Percentiles rank a stretch among this genome's conserved stretches.
Conservation (phyloP, 805 yeast genomes). For the Debaryomyces hansenii region DNA sequence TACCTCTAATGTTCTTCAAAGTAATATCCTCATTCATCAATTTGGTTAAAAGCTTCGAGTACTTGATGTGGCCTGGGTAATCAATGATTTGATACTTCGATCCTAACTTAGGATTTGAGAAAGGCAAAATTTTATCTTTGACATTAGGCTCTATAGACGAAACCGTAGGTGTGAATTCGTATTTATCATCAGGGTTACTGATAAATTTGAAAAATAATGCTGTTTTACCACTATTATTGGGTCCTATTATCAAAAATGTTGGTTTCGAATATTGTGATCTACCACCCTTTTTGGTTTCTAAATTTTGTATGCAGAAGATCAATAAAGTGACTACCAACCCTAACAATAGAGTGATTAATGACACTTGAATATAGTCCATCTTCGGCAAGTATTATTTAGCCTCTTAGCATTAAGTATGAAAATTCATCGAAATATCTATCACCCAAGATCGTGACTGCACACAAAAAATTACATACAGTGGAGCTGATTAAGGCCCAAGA, state of each 20-base stretch:
- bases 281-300: constrained; percentile 10
- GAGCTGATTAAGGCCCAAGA: too few species aligned
- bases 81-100: constrained; percentile 59
- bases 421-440: too few species aligned
- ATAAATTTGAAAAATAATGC: constrained; percentile 42
- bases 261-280: constrained; percentile 38
- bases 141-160: constrained; percentile 40
- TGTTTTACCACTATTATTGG: constrained; percentile 68
- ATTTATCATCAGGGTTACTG: constrained; percentile 11
- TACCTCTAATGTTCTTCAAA: constrained; percentile 54
- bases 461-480: too few species aligned
- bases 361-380: constrained; percentile 30
- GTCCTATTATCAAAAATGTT: constrained; percentile 64
- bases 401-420: too few species aligned
- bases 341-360: constrained; percentile 22
- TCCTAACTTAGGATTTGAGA: constrained; percentile 34
- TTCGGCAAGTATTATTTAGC: neutral
- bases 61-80: constrained; percentile 85
- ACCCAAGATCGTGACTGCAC: too few species aligned
- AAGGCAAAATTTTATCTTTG: constrained; percentile 29
- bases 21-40: constrained; percentile 42
- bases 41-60: constrained; percentile 57
- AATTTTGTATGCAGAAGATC: constrained; percentile 24
- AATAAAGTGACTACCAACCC: constrained; percentile 26
- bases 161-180: constrained; percentile 24